phyloP scores from a whole-genome alignment of 148 eudicot species.

The Rhododendron simsii region DNA sequence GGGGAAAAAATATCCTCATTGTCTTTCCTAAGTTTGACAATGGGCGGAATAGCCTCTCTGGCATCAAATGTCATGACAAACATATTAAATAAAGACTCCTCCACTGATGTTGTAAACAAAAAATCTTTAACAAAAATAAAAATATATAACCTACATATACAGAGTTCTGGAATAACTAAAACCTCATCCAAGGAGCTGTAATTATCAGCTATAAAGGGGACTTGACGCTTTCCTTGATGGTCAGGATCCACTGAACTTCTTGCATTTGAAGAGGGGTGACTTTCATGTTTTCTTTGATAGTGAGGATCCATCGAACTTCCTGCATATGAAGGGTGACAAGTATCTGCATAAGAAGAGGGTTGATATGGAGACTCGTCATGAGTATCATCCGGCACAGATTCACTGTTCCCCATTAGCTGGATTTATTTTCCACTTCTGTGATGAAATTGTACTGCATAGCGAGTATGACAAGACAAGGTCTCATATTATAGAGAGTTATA shows the following conservation, averaged over 20 bases:
- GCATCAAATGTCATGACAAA: conserved; percentile 6
- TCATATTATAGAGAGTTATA: too few species aligned
- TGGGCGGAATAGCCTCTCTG: not conserved
- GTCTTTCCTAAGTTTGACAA: not conserved
- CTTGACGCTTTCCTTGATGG: conserved; percentile 28
- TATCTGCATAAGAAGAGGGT: conserved; percentile 27
- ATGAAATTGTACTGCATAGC: not conserved
- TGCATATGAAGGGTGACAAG: conserved; percentile 22
- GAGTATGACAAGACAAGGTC: not conserved
- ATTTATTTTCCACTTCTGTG: not conserved
- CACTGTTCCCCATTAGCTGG: conserved; percentile 37
- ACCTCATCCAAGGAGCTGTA: conserved; percentile 77
- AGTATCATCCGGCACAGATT: conserved; percentile 26
- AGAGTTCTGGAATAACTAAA: conserved; percentile 3
- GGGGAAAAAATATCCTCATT: not conserved
- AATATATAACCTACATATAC: not conserved
- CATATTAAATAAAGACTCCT: not conserved
- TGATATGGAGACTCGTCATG: conserved; percentile 19
- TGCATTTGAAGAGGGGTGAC: conserved; percentile 23
- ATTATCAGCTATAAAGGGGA: conserved; percentile 62
- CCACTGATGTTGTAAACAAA: not conserved
- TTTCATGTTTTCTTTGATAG: conserved; percentile 19
- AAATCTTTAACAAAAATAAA: not conserved
- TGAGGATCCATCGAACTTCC: conserved; percentile 36
- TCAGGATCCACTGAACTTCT: conserved; percentile 39